phyloP scores from a whole-genome alignment of 208 protist species.

The Trypanosoma grayi region DNA sequence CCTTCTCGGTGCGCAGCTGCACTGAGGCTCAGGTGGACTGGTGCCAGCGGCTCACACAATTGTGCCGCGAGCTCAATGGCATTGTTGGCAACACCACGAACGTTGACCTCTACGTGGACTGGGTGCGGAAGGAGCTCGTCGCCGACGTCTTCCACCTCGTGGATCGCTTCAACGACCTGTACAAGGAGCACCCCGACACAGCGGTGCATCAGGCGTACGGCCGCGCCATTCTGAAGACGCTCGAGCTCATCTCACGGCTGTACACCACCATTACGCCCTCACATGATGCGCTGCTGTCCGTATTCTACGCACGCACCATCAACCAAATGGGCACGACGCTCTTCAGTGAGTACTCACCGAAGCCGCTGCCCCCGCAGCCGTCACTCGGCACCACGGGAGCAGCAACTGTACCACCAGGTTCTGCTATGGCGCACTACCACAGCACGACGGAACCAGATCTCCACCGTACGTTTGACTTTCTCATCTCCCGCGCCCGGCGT shows the following conservation, averaged over 20 bases:
- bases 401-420: not conserved
- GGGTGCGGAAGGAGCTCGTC: constrained; percentile 77
- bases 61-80: constrained; percentile 59
- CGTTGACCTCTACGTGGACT: constrained; percentile 68
- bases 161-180: constrained; percentile 75
- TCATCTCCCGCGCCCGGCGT: constrained; percentile 63
- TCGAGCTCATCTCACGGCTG: constrained; percentile 69
- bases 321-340: constrained; percentile 71
- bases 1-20: constrained; percentile 60
- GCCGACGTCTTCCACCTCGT: constrained; percentile 78
- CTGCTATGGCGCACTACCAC: constrained; percentile 72
- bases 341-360: constrained; percentile 69
- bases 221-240: constrained; percentile 66
- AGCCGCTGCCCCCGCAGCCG: constrained; percentile 47
- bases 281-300: constrained; percentile 59
- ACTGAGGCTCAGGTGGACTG: constrained; percentile 85
- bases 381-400: constrained; percentile 32
- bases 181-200: constrained; percentile 47
- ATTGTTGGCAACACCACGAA: constrained; percentile 48
- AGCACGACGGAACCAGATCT: constrained; percentile 54
- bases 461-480: constrained; percentile 54
- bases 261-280: constrained; percentile 70
- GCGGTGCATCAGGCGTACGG: constrained; percentile 68
- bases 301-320: constrained; percentile 68
- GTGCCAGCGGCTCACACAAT: constrained; percentile 63